Conservation (phyloP, 2,329 filamentous ascomycete genomes). For the Monosporascus sp. region DNA sequence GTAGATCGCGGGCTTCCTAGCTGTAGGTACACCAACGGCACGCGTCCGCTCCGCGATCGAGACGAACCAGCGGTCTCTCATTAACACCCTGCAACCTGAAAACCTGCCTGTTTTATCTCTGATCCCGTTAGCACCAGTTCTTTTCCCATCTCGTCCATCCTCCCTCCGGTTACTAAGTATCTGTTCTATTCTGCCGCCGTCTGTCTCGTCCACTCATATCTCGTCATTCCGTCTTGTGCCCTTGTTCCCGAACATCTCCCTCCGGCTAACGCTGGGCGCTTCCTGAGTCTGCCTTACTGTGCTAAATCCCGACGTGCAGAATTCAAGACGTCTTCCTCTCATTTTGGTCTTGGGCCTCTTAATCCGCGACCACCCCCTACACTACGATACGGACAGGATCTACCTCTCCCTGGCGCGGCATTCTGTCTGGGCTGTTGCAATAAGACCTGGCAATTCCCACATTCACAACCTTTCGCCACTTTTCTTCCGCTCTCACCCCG, state of each 20-base stretch:
- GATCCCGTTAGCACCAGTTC: constrained; percentile 12
- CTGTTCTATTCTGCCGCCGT: constrained; percentile 5
- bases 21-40: constrained; percentile 23
- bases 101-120: constrained; percentile 19
- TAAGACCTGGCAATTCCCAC: constrained; percentile 28
- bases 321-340: constrained; percentile 17
- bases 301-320: constrained; percentile 22
- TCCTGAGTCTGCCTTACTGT: constrained; percentile 17
- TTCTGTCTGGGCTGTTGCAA: constrained; percentile 15
- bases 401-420: background rate
- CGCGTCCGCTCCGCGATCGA: constrained; percentile 25
- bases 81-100: background rate
- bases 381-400: background rate
- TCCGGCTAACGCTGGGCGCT: constrained; percentile 19
- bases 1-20: constrained; percentile 1
- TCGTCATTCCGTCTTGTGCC: constrained; percentile 2
- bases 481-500: constrained; percentile 21
- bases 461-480: constrained; percentile 23
- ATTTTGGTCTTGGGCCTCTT: constrained; percentile 16
- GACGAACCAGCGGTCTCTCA: constrained; percentile 3
- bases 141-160: constrained; percentile 1
- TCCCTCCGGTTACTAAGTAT: background rate
- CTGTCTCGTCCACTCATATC: constrained; percentile 5
- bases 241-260: constrained; percentile 4
- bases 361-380: constrained; percentile 24